Conservation (phyloP, 2,329 filamentous ascomycete genomes). For the Monilinia aucupariae region DNA sequence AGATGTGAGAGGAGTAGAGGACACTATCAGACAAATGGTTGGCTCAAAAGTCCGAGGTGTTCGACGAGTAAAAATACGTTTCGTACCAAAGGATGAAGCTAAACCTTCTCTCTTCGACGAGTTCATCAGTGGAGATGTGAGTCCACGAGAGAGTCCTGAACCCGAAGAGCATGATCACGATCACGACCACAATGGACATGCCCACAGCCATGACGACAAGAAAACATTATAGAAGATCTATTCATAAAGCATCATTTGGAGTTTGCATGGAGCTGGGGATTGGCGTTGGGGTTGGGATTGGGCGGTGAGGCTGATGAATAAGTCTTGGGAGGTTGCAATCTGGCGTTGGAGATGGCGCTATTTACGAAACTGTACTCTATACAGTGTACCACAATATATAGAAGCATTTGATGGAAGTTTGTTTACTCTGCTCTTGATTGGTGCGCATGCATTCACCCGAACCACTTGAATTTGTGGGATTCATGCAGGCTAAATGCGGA, state of each 20-base stretch:
- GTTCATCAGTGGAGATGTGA: constrained; percentile 63
- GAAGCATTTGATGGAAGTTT: constrained; percentile 1
- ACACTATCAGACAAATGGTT: constrained; percentile 64
- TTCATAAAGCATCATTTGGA: constrained; percentile 21
- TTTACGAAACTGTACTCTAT: constrained; percentile 6
- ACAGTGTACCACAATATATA: constrained; percentile 13
- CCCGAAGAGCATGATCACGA: constrained; percentile 51
- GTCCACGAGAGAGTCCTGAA: constrained; percentile 52
- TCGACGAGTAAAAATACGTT: constrained; percentile 75
- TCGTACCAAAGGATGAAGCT: constrained; percentile 62
- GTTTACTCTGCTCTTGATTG: constrained; percentile 20
- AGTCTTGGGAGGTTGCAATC: constrained; percentile 7
- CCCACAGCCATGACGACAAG: constrained; percentile 32
- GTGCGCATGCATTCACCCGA: constrained; percentile 20
- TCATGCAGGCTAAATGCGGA: constrained; percentile 18
- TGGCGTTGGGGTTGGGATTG: constrained; percentile 17
- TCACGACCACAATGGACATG: constrained; percentile 42
- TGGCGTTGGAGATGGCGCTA: constrained; percentile 9
- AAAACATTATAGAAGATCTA: constrained; percentile 29
- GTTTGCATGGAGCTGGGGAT: constrained; percentile 15
- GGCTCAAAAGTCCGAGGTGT: constrained; percentile 77
- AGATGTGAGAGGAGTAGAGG: constrained; percentile 65
- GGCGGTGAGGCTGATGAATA: background rate
- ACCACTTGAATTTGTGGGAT: background rate
- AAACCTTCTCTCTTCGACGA: constrained; percentile 66